A percentile compares a stretch with the other conserved stretches of the same genome.
Evolutionary conservation across 2,329 filamentous ascomycete genomes (phyloP).

Genomic region (Fusarium piperis): DNA sequence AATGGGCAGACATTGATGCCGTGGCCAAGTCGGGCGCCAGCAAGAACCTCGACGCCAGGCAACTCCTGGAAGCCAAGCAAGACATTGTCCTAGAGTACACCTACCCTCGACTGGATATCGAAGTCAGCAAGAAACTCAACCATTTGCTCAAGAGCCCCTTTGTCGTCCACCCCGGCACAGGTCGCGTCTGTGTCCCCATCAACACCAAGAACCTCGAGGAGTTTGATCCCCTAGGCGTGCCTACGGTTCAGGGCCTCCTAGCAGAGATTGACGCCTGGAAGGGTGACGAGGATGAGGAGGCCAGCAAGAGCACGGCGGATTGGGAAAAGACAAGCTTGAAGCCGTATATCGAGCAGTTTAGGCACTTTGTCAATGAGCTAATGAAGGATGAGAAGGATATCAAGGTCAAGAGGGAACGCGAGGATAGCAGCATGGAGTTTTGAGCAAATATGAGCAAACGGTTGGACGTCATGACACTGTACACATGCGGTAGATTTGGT

Average conservation of each 20-base stretch:
- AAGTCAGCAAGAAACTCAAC: conserved; percentile 97
- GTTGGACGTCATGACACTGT: conserved; percentile 27
- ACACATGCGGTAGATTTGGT: conserved; percentile 28
- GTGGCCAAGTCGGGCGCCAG: conserved; percentile 80
- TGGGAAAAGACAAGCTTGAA: conserved; percentile 98
- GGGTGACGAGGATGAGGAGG: conserved; percentile 53
- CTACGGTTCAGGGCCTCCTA: conserved; percentile 84
- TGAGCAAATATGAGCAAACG: conserved; percentile 39
- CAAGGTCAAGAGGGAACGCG: conserved; percentile 65
- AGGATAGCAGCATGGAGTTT: conserved; percentile 64
- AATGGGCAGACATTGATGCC: conserved; percentile 94
- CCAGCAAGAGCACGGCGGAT: conserved; percentile 67
- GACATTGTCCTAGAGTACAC: conserved; percentile 98
- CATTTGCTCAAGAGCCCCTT: conserved; percentile 98
- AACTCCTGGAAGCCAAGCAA: conserved; percentile 88
- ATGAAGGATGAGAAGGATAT: conserved; percentile 77
- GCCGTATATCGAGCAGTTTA: conserved; percentile 91
- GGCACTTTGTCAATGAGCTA: conserved; percentile 79
- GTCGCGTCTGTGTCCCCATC: conserved; percentile 94
- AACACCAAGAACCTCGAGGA: conserved; percentile 76
- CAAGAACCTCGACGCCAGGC: conserved; percentile 75
- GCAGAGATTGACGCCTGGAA: conserved; percentile 88
- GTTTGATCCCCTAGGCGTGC: conserved; percentile 90
- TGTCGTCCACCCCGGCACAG: conserved; percentile 94
- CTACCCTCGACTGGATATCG: conserved; percentile 94